Evolutionary conservation across 768 basidiomycete genomes (phyloP).

Genomic region (Lentinula raphanica): DNA sequence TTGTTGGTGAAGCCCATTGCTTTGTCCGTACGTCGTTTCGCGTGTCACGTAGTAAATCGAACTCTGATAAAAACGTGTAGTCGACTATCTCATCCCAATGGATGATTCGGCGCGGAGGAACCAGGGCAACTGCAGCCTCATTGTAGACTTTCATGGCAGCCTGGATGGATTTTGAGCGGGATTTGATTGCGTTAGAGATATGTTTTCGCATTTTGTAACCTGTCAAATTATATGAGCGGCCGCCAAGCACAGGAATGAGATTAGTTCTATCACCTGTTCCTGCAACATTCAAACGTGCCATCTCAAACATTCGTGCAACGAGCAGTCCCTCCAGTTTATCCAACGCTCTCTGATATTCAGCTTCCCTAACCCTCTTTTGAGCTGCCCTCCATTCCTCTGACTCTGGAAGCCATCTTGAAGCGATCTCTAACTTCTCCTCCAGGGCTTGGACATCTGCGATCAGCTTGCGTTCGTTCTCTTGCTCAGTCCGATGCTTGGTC

Average conservation of each 20-base stretch:
- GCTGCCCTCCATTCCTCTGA: conserved; percentile 13
- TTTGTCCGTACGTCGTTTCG: too few species aligned
- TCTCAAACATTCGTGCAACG: conserved; percentile 15
- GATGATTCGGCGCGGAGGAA: conserved; percentile 10
- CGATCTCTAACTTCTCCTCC: conserved; percentile 9
- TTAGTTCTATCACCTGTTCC: conserved; percentile 11
- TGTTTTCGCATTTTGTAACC: conserved; percentile 15
- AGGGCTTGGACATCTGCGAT: conserved; percentile 7
- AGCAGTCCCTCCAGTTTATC: conserved; percentile 16
- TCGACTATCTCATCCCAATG: too few species aligned
- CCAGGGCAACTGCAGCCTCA: conserved; percentile 4
- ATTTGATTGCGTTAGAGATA: conserved; percentile 10
- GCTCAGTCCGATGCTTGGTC: not conserved
- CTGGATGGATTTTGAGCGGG: conserved; percentile 10
- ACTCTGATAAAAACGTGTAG: too few species aligned
- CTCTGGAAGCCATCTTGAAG: conserved; percentile 11
- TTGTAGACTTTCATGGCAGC: conserved; percentile 12
- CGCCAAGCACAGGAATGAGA: not conserved
- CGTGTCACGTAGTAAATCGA: too few species aligned
- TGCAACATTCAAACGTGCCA: conserved; percentile 12
- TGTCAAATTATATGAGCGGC: conserved; percentile 9
- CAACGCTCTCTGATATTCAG: conserved; percentile 11
- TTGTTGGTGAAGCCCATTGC: too few species aligned
- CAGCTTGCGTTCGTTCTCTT: conserved; percentile 7
- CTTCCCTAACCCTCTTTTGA: conserved; percentile 1